Evolutionary conservation across 1,284 basidiomycete species (phyloP), one percentile per base, ranked within the genome.

Genomic region (Ustilago cynodontis): DNA sequence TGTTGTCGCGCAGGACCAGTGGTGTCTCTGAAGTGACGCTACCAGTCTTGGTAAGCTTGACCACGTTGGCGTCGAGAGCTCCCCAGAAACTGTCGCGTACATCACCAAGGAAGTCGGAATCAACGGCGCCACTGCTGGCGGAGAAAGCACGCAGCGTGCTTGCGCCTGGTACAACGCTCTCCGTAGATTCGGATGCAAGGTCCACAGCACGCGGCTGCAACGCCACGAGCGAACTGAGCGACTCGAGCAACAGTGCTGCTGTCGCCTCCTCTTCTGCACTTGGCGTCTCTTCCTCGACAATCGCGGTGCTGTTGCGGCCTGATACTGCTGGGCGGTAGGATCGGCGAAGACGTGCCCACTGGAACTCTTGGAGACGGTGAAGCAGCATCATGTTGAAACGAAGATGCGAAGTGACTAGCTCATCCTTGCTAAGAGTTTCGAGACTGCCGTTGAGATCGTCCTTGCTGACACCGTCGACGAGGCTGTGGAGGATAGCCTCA

Each of bases 31-130:
- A 49, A 16, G 57, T 14, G 10, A 70, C 65, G 22, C 49, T 43
- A 33, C 60, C 65, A 16, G 29, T 57, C 35, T 65, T 61, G 31
- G 61, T 67, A 10, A 65, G 53, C 16, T 72, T 67, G 58, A 65
- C 62, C 14, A 71, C 43, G 24, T 65, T 64, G 9, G 63, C 61
- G 43, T 71, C 77, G 10, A 84, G 60, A 7, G 80, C 80, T 35
- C 82, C 82, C 78, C 79, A 83, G 55, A 70, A 82, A 14, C 80
- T 80, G 37, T 55, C 61, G n/a, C 56, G 70, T 7, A 65, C 60
- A 13, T 67, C 67, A 13, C 68, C 77, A 9, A 71, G 41, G 2
- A 82, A 64, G n/a, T 71, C 62, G 4, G 81, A 74, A 28, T 79
- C 65, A 45, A 82, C 71, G 14, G 74, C 74, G 18, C 71, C 78